Evolutionary conservation across 768 basidiomycete species (phyloP).

Genomic region (Sistotremastrum suecicum): DNA sequence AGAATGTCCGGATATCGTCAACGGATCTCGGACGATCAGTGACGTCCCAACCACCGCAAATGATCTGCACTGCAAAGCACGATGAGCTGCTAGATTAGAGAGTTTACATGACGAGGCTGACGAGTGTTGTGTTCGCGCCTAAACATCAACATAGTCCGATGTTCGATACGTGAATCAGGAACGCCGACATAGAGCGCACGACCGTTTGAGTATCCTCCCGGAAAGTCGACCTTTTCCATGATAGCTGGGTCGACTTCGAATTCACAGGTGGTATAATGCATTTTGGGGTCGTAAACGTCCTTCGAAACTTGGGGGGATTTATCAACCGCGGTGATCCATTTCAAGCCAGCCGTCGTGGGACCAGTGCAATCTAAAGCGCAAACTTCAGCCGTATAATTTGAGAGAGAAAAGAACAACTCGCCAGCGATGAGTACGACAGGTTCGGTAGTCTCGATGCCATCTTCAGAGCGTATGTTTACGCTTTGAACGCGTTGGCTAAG

Average conservation of each 20-base stretch:
- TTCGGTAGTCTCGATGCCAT: neutral
- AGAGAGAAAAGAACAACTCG: neutral
- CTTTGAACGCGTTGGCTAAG: too few species aligned
- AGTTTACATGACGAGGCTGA: neutral
- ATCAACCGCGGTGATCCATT: neutral
- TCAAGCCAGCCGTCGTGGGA: neutral
- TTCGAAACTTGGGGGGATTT: neutral
- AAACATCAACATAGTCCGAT: neutral
- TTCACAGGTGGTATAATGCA: conserved; percentile 1
- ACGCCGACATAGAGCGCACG: neutral
- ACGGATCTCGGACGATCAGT: neutral
- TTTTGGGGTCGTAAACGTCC: conserved; percentile 1
- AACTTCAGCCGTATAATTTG: neutral
- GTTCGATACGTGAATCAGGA: neutral
- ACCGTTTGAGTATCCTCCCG: neutral
- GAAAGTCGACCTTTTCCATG: neutral
- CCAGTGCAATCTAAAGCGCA: conserved; percentile 2
- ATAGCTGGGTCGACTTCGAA: neutral
- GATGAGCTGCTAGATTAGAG: neutral
- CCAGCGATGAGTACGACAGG: neutral
- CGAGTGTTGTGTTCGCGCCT: neutral
- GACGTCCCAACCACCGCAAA: neutral
- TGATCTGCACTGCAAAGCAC: neutral
- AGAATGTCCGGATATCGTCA: neutral
- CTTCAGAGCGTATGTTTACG: neutral